A percentile compares a stretch with the other conserved stretches of the same genome.
These are phyloP conservation scores for Podila minutissima DNA, from an alignment of 192 early-diverging fungal genomes.

Conservation along the genomic window DNA sequence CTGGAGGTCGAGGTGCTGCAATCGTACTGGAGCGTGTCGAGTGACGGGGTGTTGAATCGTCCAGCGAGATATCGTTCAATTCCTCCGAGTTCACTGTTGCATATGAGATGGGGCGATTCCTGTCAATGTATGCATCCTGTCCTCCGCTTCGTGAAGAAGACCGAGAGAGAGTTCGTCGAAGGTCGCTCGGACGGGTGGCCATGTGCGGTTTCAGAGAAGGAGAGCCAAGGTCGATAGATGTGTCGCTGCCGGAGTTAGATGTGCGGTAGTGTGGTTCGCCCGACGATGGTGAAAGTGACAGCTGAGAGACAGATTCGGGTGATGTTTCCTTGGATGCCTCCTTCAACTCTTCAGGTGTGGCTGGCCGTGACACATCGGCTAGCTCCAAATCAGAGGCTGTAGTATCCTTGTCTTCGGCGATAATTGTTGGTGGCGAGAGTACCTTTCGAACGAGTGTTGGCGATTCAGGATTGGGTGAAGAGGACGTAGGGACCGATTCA, in stretches of 20 bases:
- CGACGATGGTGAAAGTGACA: background rate
- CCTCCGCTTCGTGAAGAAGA: constrained; percentile 22
- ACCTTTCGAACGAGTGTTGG: no score
- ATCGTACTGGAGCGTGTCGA: constrained; percentile 10
- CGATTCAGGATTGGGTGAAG: background rate
- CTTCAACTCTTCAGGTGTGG: background rate
- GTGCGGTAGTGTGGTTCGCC: background rate
- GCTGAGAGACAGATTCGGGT: background rate
- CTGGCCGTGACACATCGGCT: background rate
- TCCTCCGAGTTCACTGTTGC: constrained; percentile 24
- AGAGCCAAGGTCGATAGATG: constrained; percentile 13
- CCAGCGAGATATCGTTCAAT: constrained; percentile 40
- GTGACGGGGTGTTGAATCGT: constrained; percentile 19
- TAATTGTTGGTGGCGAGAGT: no score
- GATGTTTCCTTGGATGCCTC: background rate
- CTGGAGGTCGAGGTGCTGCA: constrained; percentile 10
- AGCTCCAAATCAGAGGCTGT: no score
- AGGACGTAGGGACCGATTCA: background rate
- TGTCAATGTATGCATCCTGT: background rate
- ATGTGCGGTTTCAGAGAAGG: background rate
- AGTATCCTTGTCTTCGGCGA: no score
- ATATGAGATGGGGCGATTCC: constrained; percentile 21
- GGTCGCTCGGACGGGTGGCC: constrained; percentile 2
- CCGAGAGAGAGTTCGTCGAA: constrained; percentile 16
- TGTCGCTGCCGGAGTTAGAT: constrained; percentile 30